These are phyloP conservation scores for Penicillium bialowiezense DNA, from an alignment of 495 filamentous ascomycete species.

Conservation along the genomic window DNA sequence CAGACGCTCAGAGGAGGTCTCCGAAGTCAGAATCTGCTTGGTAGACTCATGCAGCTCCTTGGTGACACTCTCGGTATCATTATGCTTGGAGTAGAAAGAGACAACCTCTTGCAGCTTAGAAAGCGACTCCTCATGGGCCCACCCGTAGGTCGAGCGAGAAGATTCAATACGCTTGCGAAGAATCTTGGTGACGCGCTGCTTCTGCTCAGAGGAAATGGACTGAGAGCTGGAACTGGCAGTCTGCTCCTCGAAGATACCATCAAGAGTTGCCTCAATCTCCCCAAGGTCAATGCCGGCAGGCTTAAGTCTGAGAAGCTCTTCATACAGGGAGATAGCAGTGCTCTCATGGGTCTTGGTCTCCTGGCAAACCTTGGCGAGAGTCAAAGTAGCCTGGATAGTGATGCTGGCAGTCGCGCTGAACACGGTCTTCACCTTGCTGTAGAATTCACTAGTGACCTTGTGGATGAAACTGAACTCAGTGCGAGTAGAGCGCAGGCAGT, in stretches of 20 bases:
- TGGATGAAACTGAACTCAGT: constrained; percentile 29
- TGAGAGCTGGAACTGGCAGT: constrained; percentile 20
- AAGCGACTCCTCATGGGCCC: constrained; percentile 37
- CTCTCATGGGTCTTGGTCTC: constrained; percentile 33
- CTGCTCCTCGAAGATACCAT: constrained; percentile 38
- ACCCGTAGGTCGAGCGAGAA: constrained; percentile 29
- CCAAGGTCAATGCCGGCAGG: constrained; percentile 29
- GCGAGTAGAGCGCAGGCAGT: constrained; percentile 30
- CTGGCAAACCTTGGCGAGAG: constrained; percentile 36
- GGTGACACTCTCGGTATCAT: constrained; percentile 19
- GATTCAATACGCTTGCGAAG: constrained; percentile 27
- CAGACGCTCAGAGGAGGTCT: constrained; percentile 28
- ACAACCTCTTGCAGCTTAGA: constrained; percentile 32
- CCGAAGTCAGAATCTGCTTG: constrained; percentile 27
- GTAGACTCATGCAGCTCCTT: constrained; percentile 32
- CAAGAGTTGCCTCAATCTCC: constrained; percentile 31
- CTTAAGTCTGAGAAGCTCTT: constrained; percentile 29
- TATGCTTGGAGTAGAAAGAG: constrained; percentile 29
- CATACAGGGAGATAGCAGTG: constrained; percentile 30
- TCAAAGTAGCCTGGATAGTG: constrained; percentile 33
- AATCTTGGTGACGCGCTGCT: constrained; percentile 25
- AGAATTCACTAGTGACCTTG: constrained; percentile 33
- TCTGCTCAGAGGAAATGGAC: constrained; percentile 21
- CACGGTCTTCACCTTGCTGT: constrained; percentile 27
- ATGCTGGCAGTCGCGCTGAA: constrained; percentile 35